Evolutionary conservation across 306 rosid genomes (phyloP), one percentile per base, ranked within the genome.

Genomic region (Dryas drummondii): DNA sequence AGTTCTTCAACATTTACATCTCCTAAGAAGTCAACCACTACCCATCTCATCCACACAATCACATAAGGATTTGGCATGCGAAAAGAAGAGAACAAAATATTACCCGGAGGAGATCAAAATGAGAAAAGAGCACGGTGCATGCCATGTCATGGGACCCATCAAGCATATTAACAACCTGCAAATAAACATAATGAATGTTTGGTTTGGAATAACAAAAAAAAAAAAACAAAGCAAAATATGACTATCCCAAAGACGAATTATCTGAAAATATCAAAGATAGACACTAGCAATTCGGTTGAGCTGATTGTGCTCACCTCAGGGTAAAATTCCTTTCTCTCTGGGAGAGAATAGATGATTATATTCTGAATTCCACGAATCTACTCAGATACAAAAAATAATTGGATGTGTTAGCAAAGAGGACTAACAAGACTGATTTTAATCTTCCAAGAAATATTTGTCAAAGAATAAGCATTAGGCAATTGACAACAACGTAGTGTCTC

Each of bases 271-370:
- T 26, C 45, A 48, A 52, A 48, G 22, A 50, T 32, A 26, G 9
- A 51, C 47, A 69, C 46, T 11, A 13, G 40, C 26, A 17, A 9
- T 11, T 12, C 5, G 14, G 49, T 2, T 51, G 78, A 50, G 49
- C 27, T 66, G 48, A 72, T 64, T 17, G n/a, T 13, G 52, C 84
- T 80, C 69, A 90, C 97, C 98, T 91, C 97, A 2, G 97, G 93
- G 86, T 91, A 94, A 66, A 94, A 86, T 63, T 94, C 98, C 80
- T 90, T 88, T 76, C 98, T 86, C 89, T 94, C 94, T 0, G 98
- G 98, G 16, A 84, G 88, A 5, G 98, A 94, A 86, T 90, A 94
- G 67, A 91, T 76, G 45, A 91, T 84, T 58, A 94, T 79, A 76
- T 90, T 87, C 67, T 84, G 84, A 72, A 91, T 88, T 19, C 98